Base-by-base conservation (phyloP, 1,284 basidiomycete genomes). In the Naganishia sp. region DNA sequence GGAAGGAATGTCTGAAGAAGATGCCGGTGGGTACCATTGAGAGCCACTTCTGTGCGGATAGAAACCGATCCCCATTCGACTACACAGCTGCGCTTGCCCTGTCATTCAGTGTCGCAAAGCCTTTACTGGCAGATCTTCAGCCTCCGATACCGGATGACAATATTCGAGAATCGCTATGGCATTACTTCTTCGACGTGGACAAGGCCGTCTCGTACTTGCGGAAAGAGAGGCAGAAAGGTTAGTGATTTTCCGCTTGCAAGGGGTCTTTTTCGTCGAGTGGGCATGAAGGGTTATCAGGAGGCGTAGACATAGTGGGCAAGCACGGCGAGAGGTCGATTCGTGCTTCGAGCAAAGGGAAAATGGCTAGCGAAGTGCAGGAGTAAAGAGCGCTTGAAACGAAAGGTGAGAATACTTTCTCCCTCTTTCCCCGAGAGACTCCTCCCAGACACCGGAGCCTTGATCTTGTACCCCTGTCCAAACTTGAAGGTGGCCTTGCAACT, bases 161-260 rank as follows among this genome's bases (percentile, higher is more conserved):
- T 59, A 90, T 99, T 77, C 86, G 86, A 73, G 89, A 94, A 71
- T 84, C 86, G 0, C 82, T 98, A 52, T 98, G 93, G 89, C 88
- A 98, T 72, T 87, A 84, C 72, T 91, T 90, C 80, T 98, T 96
- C 74, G 88, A 97, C 74, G 84, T 90, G 21, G 87, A 92, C 48
- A 84, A 88, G 74, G 87, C 90, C 6, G 80, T 94, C 16, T 80
- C 86, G 45, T 90, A 87, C 84, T 82, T 93, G 28, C 72, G 89
- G 36, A 79, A 79, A 68, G 78, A 81, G 48, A 73, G 77, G 71
- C 77, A 87, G 33, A 90, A 89, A 90, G 92, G 93, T 95, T 82
- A 89, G 85, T 80, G 63, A 10, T 48, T 49, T 13, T 46, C 28
- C 11, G 48, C 25, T 23, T 49, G 48, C n/a, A n/a, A 21, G 21